These are phyloP conservation scores for Quercus rubra DNA, from an alignment of 306 rosid species.

Conservation along the genomic window DNA sequence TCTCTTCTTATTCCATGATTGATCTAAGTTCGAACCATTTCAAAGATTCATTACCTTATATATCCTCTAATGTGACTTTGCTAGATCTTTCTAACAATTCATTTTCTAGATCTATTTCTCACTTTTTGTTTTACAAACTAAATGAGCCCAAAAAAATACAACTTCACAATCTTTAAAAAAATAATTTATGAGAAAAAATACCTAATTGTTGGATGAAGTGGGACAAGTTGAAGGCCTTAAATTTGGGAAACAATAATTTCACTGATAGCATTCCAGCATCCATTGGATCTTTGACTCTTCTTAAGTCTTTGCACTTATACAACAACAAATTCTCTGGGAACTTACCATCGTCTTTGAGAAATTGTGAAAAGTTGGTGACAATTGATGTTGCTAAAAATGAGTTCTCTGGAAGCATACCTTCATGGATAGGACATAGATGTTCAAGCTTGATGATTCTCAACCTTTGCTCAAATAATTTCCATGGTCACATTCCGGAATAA, in stretches of 20 bases:
- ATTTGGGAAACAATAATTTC: constrained; percentile 15
- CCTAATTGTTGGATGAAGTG: constrained; percentile 18
- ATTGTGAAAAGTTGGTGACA: no score
- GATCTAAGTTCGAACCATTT: no score
- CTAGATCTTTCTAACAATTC: constrained; percentile 8
- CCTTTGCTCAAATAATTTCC: constrained; percentile 5
- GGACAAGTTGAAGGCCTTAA: not conserved
- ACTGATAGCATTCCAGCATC: constrained; percentile 24
- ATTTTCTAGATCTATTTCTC: not conserved
- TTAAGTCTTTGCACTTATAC: constrained; percentile 9
- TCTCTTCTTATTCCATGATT: no score
- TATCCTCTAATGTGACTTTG: not conserved
- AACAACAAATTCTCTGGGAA: not conserved
- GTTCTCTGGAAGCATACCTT: no score
- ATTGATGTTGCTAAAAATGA: no score
- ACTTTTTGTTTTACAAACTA: not conserved
- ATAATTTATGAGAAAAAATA: constrained; percentile 1
- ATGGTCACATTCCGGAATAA: not conserved
- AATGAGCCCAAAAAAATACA: not conserved
- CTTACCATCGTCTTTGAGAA: no score
- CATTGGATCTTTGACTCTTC: constrained; percentile 6
- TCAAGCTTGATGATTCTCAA: not conserved
- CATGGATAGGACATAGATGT: no score
- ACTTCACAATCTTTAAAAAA: not conserved
- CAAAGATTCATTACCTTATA: no score